These are phyloP conservation scores for Diaporthe sp. DNA, from an alignment of 2,329 filamentous ascomycete species.

Conservation along the genomic window DNA sequence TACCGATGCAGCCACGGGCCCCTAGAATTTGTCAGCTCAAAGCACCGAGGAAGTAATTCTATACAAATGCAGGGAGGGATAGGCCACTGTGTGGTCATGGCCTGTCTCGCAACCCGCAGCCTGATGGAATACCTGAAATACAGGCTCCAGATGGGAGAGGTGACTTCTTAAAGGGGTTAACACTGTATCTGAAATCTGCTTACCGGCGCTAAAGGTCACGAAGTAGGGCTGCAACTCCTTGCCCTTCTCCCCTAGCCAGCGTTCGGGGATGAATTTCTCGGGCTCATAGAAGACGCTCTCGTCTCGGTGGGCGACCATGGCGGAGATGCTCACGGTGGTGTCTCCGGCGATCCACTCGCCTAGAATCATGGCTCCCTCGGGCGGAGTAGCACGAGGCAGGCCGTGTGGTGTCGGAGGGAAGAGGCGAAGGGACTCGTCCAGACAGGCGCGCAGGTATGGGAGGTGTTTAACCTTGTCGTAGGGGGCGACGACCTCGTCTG, in stretches of 20 bases:
- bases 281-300: slow-evolving; percentile 56
- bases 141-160: background rate
- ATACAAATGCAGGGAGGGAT: background rate
- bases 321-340: slow-evolving; percentile 56
- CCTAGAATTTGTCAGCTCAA: slow-evolving; percentile 28
- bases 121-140: background rate
- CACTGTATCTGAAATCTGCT: background rate
- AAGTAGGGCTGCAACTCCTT: slow-evolving; percentile 25
- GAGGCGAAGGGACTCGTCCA: slow-evolving; percentile 61
- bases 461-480: slow-evolving; percentile 53
- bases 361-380: slow-evolving; percentile 53
- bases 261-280: slow-evolving; percentile 50
- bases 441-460: slow-evolving; percentile 56
- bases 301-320: slow-evolving; percentile 62
- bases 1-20: slow-evolving; percentile 45
- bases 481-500: slow-evolving; percentile 58
- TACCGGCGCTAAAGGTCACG: background rate
- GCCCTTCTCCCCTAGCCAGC: slow-evolving; percentile 50
- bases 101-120: background rate
- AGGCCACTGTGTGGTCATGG: background rate
- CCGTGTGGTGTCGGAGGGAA: slow-evolving; percentile 56
- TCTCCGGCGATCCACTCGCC: slow-evolving; percentile 57
- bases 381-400: slow-evolving; percentile 58
- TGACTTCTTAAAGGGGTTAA: background rate
- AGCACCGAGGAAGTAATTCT: background rate